Conservation (phyloP, 208 protist genomes). For the Leishmania guyanensis region DNA sequence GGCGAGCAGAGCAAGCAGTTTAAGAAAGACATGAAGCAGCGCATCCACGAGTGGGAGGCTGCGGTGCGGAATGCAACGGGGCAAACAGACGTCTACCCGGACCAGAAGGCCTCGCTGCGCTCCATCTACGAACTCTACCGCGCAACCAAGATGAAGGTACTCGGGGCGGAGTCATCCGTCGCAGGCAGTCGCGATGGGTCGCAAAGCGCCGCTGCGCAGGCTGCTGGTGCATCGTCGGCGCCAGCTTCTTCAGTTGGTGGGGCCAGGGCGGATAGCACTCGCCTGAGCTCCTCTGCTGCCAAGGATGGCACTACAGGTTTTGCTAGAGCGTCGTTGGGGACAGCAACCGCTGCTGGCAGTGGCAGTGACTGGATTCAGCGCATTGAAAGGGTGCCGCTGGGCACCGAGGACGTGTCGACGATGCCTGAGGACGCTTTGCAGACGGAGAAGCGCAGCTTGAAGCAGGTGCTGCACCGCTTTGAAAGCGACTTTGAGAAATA, state of each 20-base stretch:
- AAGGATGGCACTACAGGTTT: constrained; percentile 7
- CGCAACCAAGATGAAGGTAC: constrained; percentile 60
- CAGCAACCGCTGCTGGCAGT: background rate
- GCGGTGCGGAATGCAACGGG: constrained; percentile 66
- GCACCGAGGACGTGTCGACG: constrained; percentile 41
- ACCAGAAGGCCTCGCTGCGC: constrained; percentile 74
- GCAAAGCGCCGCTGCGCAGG: constrained; percentile 17
- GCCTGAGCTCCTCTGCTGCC: constrained; percentile 1
- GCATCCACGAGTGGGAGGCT: constrained; percentile 89
- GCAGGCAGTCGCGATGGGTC: constrained; percentile 15
- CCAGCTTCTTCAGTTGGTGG: constrained; percentile 4
- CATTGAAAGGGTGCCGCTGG: constrained; percentile 44
- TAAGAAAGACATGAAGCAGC: constrained; percentile 89
- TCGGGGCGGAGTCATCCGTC: constrained; percentile 23
- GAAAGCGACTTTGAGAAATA: constrained; percentile 76
- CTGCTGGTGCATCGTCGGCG: constrained; percentile 14
- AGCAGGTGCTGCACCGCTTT: constrained; percentile 81
- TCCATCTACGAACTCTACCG: constrained; percentile 90
- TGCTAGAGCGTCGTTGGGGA: background rate
- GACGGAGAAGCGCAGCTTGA: constrained; percentile 72
- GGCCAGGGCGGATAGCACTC: constrained; percentile 16
- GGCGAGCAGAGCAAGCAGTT: constrained; percentile 65
- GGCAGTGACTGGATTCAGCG: constrained; percentile 26
- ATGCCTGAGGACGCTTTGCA: constrained; percentile 64
- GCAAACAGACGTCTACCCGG: constrained; percentile 56